Percentiles rank a stretch among this genome's conserved stretches.
These are phyloP conservation scores for Xerophyta viscosa DNA, from an alignment of 106 monocot genomes.

Conservation along the genomic window DNA sequence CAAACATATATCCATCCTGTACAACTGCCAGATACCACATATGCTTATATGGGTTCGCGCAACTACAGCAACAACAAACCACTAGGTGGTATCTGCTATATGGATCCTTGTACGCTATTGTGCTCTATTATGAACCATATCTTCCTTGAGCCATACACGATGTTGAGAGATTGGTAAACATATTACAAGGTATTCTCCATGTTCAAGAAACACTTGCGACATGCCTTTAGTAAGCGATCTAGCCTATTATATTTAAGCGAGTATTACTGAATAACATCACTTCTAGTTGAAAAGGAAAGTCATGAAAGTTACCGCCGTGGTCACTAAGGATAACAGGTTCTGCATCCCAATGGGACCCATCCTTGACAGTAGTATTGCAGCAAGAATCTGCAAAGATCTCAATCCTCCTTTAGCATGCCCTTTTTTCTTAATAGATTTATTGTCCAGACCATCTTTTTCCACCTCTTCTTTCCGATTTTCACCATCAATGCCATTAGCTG, in stretches of 20 bases:
- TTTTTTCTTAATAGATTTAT: constrained; percentile 17
- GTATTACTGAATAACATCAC: background rate
- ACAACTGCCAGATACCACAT: too few relatives aligned
- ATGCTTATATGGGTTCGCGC: too few relatives aligned
- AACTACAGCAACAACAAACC: too few relatives aligned
- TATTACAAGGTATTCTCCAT: too few relatives aligned
- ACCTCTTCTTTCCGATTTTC: constrained; percentile 4
- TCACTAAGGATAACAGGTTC: constrained; percentile 55
- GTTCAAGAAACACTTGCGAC: too few relatives aligned
- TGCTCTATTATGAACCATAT: too few relatives aligned
- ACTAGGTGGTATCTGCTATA: too few relatives aligned
- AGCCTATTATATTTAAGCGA: background rate
- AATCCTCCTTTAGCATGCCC: constrained; percentile 43
- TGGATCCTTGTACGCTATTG: too few relatives aligned
- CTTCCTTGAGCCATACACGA: too few relatives aligned
- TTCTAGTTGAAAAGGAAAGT: background rate
- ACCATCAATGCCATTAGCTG: constrained; percentile 4
- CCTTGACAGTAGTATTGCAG: constrained; percentile 68
- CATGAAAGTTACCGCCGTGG: constrained; percentile 47
- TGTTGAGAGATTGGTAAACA: too few relatives aligned
- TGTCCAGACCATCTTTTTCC: constrained; percentile 30
- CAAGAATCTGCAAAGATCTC: constrained; percentile 73
- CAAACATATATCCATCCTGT: too few relatives aligned
- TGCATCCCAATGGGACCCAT: constrained; percentile 56
- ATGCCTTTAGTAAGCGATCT: background rate